phyloP scores from a whole-genome alignment of 2,329 filamentous ascomycete genomes.

The Stachybotrys chartarum region DNA sequence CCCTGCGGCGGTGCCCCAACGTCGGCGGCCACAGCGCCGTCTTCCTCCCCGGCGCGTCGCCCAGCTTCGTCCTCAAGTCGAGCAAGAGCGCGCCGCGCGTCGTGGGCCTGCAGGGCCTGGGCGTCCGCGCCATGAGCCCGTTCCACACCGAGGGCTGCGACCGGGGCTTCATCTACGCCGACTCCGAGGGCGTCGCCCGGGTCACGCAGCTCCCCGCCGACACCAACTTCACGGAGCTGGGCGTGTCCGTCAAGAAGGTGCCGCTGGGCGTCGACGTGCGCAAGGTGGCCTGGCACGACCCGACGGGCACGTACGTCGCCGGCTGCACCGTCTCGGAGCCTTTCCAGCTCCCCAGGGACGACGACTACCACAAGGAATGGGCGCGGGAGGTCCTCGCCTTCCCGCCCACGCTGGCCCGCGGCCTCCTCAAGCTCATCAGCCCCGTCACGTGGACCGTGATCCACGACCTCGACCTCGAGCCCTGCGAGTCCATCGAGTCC shows the following conservation, averaged over 20 bases:
- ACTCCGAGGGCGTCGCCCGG: constrained; percentile 63
- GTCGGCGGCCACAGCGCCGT: constrained; percentile 75
- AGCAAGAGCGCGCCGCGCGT: constrained; percentile 70
- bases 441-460: constrained; percentile 72
- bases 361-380: constrained; percentile 77
- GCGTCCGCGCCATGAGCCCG: constrained; percentile 63
- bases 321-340: constrained; percentile 60
- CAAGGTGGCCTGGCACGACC: constrained; percentile 68
- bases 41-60: constrained; percentile 73
- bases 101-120: constrained; percentile 61
- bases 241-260: constrained; percentile 68
- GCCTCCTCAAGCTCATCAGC: constrained; percentile 71
- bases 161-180: constrained; percentile 75
- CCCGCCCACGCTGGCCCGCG: constrained; percentile 63
- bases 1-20: constrained; percentile 53
- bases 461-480: constrained; percentile 66
- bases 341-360: constrained; percentile 82
- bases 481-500: constrained; percentile 70
- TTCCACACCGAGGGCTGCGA: constrained; percentile 75
- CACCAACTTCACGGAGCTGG: constrained; percentile 64
- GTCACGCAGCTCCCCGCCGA: constrained; percentile 64
- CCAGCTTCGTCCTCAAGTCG: constrained; percentile 77
- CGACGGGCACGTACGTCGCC: constrained; percentile 68
- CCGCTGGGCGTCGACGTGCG: constrained; percentile 63
- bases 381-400: constrained; percentile 59